These are phyloP conservation scores for Hypoxylon rickii DNA, from an alignment of 495 filamentous ascomycete species.

Conservation along the genomic window DNA sequence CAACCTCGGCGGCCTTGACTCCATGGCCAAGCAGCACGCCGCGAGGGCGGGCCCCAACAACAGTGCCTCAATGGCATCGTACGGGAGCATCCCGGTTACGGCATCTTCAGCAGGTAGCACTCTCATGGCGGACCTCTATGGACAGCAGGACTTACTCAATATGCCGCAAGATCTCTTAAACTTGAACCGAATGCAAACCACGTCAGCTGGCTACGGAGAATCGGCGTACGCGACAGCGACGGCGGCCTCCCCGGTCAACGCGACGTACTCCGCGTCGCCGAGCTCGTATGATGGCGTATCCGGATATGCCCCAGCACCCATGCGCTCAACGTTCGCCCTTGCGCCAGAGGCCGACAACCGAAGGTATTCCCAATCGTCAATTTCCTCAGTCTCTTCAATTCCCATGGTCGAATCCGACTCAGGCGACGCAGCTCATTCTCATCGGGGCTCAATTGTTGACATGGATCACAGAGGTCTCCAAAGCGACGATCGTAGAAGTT, in stretches of 20 bases:
- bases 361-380: conserved; percentile 90
- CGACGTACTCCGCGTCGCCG: conserved; percentile 70
- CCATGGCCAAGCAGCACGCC: conserved; percentile 52
- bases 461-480: conserved; percentile 59
- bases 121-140: conserved; percentile 68
- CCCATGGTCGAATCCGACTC: conserved; percentile 49
- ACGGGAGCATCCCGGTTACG: conserved; percentile 67
- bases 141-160: conserved; percentile 70
- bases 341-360: conserved; percentile 66
- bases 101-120: conserved; percentile 74
- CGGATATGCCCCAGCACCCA: conserved; percentile 64
- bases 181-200: conserved; percentile 56
- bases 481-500: conserved; percentile 67
- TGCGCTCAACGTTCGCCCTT: conserved; percentile 63
- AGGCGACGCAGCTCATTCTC: conserved; percentile 46
- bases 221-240: conserved; percentile 55
- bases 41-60: conserved; percentile 61
- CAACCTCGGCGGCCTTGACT: conserved; percentile 52
- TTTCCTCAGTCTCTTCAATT: conserved; percentile 68
- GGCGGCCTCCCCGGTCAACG: conserved; percentile 62
- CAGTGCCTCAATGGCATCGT: conserved; percentile 72
- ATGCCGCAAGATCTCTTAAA: conserved; percentile 74
- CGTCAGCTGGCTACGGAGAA: conserved; percentile 54
- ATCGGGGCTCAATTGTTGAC: conserved; percentile 66
- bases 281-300: conserved; percentile 65